Conservation (phyloP, 2,329 filamentous ascomycete species). For the Neonectria coccinea region DNA sequence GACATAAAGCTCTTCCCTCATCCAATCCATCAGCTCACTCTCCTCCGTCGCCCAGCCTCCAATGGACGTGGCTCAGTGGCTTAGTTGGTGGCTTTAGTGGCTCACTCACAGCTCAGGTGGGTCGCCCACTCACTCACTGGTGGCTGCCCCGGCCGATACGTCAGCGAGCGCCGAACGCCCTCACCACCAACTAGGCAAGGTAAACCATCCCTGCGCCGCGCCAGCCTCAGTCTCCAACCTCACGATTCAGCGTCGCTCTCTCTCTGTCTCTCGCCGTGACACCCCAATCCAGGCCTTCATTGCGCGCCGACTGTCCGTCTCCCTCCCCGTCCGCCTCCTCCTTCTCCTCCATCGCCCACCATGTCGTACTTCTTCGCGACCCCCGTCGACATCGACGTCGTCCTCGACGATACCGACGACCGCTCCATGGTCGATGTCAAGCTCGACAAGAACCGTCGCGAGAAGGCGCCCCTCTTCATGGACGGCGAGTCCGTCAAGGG, state of each 20-base stretch:
- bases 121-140: slow-evolving; percentile 27
- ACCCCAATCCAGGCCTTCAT: background rate
- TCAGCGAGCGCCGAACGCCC: slow-evolving; percentile 46
- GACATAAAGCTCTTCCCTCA: background rate
- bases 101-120: slow-evolving; percentile 40
- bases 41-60: slow-evolving; percentile 6
- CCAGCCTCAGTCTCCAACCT: slow-evolving; percentile 40
- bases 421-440: slow-evolving; percentile 97
- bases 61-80: background rate
- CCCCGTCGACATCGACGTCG: slow-evolving; percentile 98
- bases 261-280: background rate
- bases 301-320: slow-evolving; percentile 11
- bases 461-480: slow-evolving; percentile 97
- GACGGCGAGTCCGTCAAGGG: slow-evolving; percentile 99
- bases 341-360: slow-evolving; percentile 39
- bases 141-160: slow-evolving; percentile 48
- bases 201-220: slow-evolving; percentile 36
- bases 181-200: slow-evolving; percentile 27
- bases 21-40: slow-evolving; percentile 14
- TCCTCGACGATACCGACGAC: slow-evolving; percentile 94
- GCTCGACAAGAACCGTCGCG: slow-evolving; percentile 96
- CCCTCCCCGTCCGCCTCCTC: slow-evolving; percentile 3
- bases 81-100: slow-evolving; percentile 8
- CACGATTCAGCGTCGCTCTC: slow-evolving; percentile 21
- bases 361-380: slow-evolving; percentile 99